phyloP scores from a whole-genome alignment of 805 yeast genomes.

The Zygosaccharomyces pseudorouxii region DNA sequence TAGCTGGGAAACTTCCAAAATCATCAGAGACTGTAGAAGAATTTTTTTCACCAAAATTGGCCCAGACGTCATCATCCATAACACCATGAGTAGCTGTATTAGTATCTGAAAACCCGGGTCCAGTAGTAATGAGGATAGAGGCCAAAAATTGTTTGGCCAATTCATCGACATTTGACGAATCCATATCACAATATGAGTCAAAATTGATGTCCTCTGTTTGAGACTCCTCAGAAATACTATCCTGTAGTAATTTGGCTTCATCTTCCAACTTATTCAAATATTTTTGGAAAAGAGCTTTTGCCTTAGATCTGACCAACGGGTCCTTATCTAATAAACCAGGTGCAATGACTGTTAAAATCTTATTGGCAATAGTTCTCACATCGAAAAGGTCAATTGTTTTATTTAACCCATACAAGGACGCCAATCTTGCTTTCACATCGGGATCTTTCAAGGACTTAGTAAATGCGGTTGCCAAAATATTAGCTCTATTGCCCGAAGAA shows the following conservation, averaged over 20 bases:
- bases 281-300: constrained; percentile 59
- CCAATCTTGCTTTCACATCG: constrained; percentile 65
- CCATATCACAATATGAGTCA: constrained; percentile 17
- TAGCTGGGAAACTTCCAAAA: neutral
- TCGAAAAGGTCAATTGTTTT: constrained; percentile 60
- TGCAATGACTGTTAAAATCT: constrained; percentile 78
- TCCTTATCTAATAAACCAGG: constrained; percentile 77
- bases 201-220: constrained; percentile 21
- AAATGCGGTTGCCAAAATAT: constrained; percentile 82
- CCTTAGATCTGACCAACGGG: constrained; percentile 63
- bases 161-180: constrained; percentile 11
- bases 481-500: constrained; percentile 42
- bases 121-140: constrained; percentile 17
- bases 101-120: neutral
- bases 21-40: constrained; percentile 1
- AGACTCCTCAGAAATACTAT: constrained; percentile 2
- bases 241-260: constrained; percentile 37
- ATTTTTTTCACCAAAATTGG: constrained; percentile 11
- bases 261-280: constrained; percentile 52
- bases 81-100: constrained; percentile 9
- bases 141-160: constrained; percentile 22
- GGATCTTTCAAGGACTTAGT: constrained; percentile 79
- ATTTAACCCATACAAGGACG: constrained; percentile 71
- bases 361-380: constrained; percentile 71
- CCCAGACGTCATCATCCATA: constrained; percentile 35